Percentiles rank a stretch among this genome's conserved stretches.
Conservation (phyloP, 164 flowering plant species). For the Sextonia rubra region DNA sequence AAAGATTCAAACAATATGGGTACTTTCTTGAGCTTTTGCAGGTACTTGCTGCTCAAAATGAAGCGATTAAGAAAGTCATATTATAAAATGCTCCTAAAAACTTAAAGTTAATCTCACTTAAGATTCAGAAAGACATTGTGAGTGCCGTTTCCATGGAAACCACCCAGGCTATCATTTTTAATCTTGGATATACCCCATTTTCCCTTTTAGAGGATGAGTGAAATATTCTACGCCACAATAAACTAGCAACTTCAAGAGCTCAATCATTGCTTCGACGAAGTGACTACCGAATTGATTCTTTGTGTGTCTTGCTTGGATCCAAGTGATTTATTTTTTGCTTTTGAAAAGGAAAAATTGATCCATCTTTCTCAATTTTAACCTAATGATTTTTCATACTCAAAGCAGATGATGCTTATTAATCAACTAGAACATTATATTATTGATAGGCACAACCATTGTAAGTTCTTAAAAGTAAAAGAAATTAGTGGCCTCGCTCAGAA, state of each 20-base stretch:
- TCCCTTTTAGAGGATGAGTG: not conserved
- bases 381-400: not conserved
- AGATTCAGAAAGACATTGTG: conserved; percentile 1
- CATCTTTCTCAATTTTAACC: not conserved
- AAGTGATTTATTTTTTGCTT: not conserved
- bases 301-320: not conserved
- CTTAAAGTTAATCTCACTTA: not conserved
- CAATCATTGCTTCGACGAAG: not conserved
- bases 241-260: not conserved
- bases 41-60: not conserved
- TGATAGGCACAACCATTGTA: not conserved
- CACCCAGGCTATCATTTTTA: not conserved
- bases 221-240: not conserved
- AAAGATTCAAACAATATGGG: not conserved
- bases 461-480: not conserved
- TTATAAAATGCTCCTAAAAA: not conserved
- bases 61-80: not conserved
- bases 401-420: not conserved
- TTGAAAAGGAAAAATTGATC: not conserved
- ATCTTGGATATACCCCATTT: not conserved
- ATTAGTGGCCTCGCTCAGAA: not conserved
- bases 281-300: not conserved
- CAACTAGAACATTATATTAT: not conserved
- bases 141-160: not conserved
- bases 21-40: not conserved